Percentiles rank a stretch among this genome's conserved stretches.
Conservation (phyloP, 768 basidiomycete genomes). For the Neoboletus magnificus region DNA sequence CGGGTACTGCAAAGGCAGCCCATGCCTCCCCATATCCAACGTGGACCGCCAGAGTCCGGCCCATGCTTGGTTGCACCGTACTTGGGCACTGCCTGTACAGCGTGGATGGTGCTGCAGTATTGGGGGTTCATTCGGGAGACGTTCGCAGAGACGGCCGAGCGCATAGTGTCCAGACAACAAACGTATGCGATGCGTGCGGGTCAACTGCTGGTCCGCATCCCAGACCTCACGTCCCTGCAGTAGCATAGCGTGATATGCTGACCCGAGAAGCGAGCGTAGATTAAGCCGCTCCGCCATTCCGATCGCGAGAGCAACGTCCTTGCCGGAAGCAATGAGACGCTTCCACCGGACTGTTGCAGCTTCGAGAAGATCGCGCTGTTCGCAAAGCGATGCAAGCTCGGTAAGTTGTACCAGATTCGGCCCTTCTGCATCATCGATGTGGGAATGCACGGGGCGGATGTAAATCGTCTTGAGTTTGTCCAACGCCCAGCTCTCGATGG, state of each 20-base stretch:
- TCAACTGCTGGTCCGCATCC: slow-evolving; percentile 45
- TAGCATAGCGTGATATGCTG: slow-evolving; percentile 52
- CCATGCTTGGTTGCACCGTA: slow-evolving; percentile 46
- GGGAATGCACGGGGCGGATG: slow-evolving; percentile 27
- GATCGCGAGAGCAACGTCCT: slow-evolving; percentile 44
- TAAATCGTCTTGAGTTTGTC: slow-evolving; percentile 40
- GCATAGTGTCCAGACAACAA: slow-evolving; percentile 53
- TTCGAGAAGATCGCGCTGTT: slow-evolving; percentile 42
- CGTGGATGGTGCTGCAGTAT: slow-evolving; percentile 39
- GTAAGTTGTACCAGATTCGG: slow-evolving; percentile 48
- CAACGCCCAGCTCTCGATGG: slow-evolving; percentile 44
- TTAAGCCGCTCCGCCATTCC: slow-evolving; percentile 47
- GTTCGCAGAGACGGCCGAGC: slow-evolving; percentile 43
- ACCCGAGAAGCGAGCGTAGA: slow-evolving; percentile 43
- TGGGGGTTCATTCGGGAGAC: slow-evolving; percentile 42
- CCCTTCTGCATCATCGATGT: slow-evolving; percentile 31
- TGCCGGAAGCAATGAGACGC: slow-evolving; percentile 42
- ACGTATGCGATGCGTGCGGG: slow-evolving; percentile 48
- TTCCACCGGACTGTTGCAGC: slow-evolving; percentile 45
- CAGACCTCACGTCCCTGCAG: slow-evolving; percentile 48
- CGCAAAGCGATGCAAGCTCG: slow-evolving; percentile 50
- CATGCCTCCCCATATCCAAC: slow-evolving; percentile 37
- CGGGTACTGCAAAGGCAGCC: slow-evolving; percentile 39
- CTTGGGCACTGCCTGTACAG: slow-evolving; percentile 38
- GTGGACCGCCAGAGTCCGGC: slow-evolving; percentile 43